Base-by-base conservation (phyloP, 495 filamentous ascomycete species). In the Bombardia bombarda region DNA sequence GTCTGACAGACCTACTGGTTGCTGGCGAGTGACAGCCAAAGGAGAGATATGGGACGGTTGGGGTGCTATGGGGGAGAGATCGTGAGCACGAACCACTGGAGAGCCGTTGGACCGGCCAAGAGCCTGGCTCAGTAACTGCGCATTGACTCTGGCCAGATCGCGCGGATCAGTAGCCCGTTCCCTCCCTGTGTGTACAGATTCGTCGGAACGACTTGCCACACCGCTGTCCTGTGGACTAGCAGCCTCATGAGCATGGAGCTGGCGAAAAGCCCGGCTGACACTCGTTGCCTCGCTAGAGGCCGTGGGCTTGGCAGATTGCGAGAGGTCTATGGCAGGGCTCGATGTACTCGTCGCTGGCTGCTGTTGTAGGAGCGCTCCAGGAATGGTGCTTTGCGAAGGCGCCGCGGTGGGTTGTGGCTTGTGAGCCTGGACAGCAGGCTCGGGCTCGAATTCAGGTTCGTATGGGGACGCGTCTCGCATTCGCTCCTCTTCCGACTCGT, bases 11-110 rank as follows among this genome's bases (percentile, higher is more conserved):
- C 56, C 57, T 23, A 78, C 64, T 4, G 75, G 69, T 21, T 78
- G 74, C 30, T 70, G 69, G 55, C 82, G 83, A 32, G 79, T 66
- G 21, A 73, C 71, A 18, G 83, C 80, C 35, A 92, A 59, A 7
- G 85, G 86, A 16, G 88, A 89, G 17, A 92, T 83, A 50, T 85
- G 79, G 24, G 83, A 80, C 23, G 88, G 88, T 45, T 86, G 85
- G 28, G 88, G 88, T 35, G 87, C 87, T 49, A 84, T 66, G 20
- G 88, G 87, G 14, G 83, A 84, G 10, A 77, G 66, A 47, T 76
- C 65, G 50, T 73, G 67, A 17, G 58, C 57, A 38, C 63, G 63
- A 26, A 73, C 49, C 26, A 70, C 35, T 7, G 67, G 67, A 19
- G 66, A 53, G 6, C 54, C 55, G 20, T 41, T 53, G 14, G n/a